These are phyloP conservation scores for Epichloe scottii DNA, from an alignment of 2,329 filamentous ascomycete species.

Conservation along the genomic window DNA sequence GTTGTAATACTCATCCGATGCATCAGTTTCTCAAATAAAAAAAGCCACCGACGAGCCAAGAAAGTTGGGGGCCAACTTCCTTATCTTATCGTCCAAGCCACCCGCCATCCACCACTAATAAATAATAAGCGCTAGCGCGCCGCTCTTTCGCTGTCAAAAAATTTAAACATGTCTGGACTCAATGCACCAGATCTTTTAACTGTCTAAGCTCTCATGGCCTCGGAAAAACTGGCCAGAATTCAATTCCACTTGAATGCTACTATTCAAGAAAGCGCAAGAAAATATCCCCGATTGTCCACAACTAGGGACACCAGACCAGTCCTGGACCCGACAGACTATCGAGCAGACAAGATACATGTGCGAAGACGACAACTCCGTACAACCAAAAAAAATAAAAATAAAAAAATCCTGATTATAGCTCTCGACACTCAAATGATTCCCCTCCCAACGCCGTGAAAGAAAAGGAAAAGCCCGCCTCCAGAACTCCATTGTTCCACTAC, in stretches of 20 bases:
- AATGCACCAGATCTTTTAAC: not conserved
- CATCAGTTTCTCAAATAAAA: too few relatives aligned
- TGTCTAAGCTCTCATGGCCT: not conserved
- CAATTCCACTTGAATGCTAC: too few relatives aligned
- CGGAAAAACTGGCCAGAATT: not conserved
- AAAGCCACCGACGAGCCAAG: not conserved
- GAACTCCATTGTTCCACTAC: too few relatives aligned
- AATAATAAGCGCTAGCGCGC: not conserved
- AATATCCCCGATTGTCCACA: not conserved
- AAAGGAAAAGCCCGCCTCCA: too few relatives aligned
- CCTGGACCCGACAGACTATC: too few relatives aligned
- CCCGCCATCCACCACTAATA: not conserved
- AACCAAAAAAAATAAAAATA: not conserved
- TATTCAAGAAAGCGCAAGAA: too few relatives aligned
- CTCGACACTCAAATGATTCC: too few relatives aligned
- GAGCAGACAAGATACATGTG: too few relatives aligned
- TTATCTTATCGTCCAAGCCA: conserved; percentile 15
- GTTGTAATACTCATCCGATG: too few relatives aligned
- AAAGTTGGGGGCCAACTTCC: not conserved
- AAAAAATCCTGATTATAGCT: not conserved
- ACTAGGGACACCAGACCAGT: not conserved
- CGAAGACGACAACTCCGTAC: too few relatives aligned
- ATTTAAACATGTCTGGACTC: not conserved
- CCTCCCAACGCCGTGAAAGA: too few relatives aligned
- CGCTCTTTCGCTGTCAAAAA: not conserved